These are phyloP conservation scores for Trichosporon sp. DNA, from an alignment of 1,284 basidiomycete genomes.

Conservation along the genomic window DNA sequence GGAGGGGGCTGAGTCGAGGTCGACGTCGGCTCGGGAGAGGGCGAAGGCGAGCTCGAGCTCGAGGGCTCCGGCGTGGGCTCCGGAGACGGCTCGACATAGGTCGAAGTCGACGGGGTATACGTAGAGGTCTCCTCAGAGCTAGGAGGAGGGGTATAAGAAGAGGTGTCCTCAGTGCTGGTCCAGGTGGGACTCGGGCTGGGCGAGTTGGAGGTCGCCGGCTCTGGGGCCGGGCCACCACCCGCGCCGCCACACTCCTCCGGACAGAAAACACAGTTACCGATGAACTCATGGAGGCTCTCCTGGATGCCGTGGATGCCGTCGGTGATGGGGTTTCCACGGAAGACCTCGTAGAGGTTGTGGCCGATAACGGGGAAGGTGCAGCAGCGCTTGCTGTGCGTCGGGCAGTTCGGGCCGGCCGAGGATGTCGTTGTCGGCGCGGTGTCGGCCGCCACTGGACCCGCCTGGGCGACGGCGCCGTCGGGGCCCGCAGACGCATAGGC, in stretches of 20 bases:
- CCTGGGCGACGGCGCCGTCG: neutral
- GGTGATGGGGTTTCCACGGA: conserved; percentile 1
- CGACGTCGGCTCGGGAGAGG: neutral
- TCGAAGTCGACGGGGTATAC: neutral
- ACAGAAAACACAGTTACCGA: conserved; percentile 2
- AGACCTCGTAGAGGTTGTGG: neutral
- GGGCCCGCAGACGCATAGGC: neutral
- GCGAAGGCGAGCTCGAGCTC: neutral
- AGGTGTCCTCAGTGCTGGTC: neutral
- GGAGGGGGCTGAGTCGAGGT: neutral
- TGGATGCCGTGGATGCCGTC: neutral
- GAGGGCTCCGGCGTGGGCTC: neutral
- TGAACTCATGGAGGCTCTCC: neutral
- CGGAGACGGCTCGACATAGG: neutral
- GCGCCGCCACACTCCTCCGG: conserved; percentile 1
- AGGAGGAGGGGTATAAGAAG: neutral
- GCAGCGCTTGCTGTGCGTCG: neutral
- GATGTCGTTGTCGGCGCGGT: neutral
- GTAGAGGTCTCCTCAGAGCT: neutral
- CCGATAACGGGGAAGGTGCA: neutral
- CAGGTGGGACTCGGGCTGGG: neutral
- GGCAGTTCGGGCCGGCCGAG: neutral
- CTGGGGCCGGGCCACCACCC: neutral
- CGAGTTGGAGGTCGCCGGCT: neutral
- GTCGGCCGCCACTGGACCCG: neutral